Evolutionary conservation across 768 basidiomycete species (phyloP).

Genomic region (Cubamyces sp.): DNA sequence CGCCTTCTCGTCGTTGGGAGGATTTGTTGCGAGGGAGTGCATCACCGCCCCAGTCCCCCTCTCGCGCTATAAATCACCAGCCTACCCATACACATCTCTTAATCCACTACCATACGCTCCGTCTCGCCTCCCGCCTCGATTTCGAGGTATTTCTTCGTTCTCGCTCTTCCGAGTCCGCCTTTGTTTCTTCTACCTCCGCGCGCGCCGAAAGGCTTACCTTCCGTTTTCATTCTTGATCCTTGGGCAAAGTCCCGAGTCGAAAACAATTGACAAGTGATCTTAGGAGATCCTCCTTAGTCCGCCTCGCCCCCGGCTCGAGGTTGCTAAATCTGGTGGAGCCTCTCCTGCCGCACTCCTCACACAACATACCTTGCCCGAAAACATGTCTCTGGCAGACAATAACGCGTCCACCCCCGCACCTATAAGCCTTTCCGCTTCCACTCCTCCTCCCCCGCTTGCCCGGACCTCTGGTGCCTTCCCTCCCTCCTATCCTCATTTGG

Average conservation of each 20-base stretch:
- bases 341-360: constrained; percentile 5
- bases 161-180: background rate
- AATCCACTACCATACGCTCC: constrained; percentile 4
- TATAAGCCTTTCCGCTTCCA: constrained; percentile 25
- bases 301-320: constrained; percentile 28
- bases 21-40: constrained; percentile 24
- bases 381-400: constrained; percentile 35
- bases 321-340: constrained; percentile 26
- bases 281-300: constrained; percentile 22
- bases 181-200: constrained; percentile 3
- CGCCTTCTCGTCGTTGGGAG: background rate
- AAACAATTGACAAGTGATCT: constrained; percentile 23
- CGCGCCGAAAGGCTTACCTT: constrained; percentile 7
- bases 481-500: constrained; percentile 22
- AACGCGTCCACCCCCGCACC: constrained; percentile 21
- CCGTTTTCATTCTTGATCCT: constrained; percentile 15
- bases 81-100: background rate
- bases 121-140: background rate
- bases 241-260: constrained; percentile 17
- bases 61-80: constrained; percentile 19
- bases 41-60: background rate
- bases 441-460: constrained; percentile 16
- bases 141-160: constrained; percentile 15
- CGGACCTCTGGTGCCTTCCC: constrained; percentile 26
- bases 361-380: constrained; percentile 24